Conservation (phyloP, 2,329 filamentous ascomycete species). For the Helotiales sp. region DNA sequence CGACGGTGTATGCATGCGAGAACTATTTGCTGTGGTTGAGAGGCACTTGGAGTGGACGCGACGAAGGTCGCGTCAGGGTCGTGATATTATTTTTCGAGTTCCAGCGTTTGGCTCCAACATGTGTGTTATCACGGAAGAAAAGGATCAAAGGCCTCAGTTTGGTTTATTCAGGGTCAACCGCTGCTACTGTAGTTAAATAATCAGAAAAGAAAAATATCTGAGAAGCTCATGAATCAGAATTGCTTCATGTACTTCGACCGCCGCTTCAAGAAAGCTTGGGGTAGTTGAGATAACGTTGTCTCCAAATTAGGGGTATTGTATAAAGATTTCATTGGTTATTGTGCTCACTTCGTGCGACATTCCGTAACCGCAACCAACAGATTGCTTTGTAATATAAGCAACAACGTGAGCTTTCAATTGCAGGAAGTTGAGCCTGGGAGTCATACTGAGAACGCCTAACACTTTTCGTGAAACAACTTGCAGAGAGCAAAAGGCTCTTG, state of each 20-base stretch:
- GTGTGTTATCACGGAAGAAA: not conserved
- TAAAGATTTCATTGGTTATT: too few relatives aligned
- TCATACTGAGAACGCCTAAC: constrained; percentile 21
- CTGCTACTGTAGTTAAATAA: too few relatives aligned
- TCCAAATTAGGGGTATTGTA: too few relatives aligned
- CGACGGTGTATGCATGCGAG: constrained; percentile 3
- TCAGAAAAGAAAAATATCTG: too few relatives aligned
- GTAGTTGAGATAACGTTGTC: too few relatives aligned
- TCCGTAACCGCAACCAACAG: not conserved
- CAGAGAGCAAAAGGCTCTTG: not conserved
- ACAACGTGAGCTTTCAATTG: not conserved
- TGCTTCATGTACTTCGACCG: too few relatives aligned
- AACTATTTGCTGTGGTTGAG: constrained; percentile 6
- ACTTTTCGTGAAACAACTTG: not conserved
- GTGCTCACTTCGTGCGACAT: not conserved
- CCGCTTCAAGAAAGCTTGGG: too few relatives aligned
- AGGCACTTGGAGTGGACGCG: not conserved
- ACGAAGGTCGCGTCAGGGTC: not conserved
- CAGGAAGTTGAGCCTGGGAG: constrained; percentile 7
- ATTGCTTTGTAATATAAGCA: not conserved
- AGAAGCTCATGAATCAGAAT: too few relatives aligned
- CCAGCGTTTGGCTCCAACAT: not conserved
- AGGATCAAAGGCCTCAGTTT: too few relatives aligned
- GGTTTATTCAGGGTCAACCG: too few relatives aligned
- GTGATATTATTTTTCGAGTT: constrained; percentile 1